Percentiles rank a stretch among this genome's conserved stretches.
Conservation (phyloP, 805 yeast species). For the Metschnikowia vanudenii region DNA sequence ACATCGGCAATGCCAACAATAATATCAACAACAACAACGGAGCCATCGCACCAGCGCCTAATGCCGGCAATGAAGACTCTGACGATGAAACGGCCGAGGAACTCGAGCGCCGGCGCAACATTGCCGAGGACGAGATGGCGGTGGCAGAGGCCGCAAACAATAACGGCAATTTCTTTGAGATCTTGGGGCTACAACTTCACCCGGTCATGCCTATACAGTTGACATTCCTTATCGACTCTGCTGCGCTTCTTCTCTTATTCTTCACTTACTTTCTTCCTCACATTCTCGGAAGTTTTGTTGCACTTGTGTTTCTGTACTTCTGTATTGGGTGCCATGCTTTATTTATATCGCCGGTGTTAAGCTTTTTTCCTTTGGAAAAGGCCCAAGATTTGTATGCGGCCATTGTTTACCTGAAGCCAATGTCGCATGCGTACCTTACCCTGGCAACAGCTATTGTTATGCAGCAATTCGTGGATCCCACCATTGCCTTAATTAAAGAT, state of each 20-base stretch:
- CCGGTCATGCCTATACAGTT: slow-evolving; percentile 36
- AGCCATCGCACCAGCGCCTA: no score
- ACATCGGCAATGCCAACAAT: no score
- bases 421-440: not conserved
- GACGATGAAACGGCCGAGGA: slow-evolving; percentile 19
- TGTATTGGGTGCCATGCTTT: slow-evolving; percentile 5
- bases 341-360: slow-evolving; percentile 4
- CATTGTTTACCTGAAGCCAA: not conserved
- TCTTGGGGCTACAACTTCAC: slow-evolving; percentile 36
- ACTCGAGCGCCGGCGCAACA: slow-evolving; percentile 14
- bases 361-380: not conserved
- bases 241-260: slow-evolving; percentile 38
- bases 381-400: not conserved
- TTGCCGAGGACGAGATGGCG: slow-evolving; percentile 18
- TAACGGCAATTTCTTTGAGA: slow-evolving; percentile 31
- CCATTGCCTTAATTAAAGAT: not conserved
- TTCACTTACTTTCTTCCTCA: slow-evolving; percentile 50
- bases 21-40: not conserved
- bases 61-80: slow-evolving; percentile 3
- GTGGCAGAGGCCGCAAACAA: slow-evolving; percentile 17
- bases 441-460: not conserved
- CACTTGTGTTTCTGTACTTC: slow-evolving; percentile 2
- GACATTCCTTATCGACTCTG: slow-evolving; percentile 30
- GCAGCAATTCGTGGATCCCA: slow-evolving; percentile 8
- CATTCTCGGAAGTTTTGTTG: slow-evolving; percentile 36